These are phyloP conservation scores for Rachicladosporium sp. DNA, from an alignment of 2,329 filamentous ascomycete species.

Conservation along the genomic window DNA sequence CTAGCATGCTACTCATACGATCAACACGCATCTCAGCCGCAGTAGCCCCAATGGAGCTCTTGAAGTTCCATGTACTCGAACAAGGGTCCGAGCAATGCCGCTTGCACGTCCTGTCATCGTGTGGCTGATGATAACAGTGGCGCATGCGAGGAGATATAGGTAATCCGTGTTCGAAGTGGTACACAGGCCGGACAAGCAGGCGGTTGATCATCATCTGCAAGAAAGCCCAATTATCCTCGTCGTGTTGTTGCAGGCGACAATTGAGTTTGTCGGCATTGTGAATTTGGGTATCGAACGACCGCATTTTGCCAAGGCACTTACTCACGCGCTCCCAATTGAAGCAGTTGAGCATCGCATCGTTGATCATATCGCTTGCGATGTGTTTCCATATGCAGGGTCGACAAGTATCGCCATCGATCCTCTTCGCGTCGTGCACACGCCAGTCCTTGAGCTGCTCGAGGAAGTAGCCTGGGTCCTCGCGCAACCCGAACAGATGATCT, in stretches of 20 bases:
- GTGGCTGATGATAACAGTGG: background rate
- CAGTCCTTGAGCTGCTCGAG: slow-evolving; percentile 30
- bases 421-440: slow-evolving; percentile 33
- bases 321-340: slow-evolving; percentile 1
- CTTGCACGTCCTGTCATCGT: background rate
- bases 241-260: slow-evolving; percentile 23
- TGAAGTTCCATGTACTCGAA: no score
- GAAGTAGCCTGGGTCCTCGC: slow-evolving; percentile 50
- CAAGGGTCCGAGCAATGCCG: no score
- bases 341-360: no score
- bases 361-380: no score
- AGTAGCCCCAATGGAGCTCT: no score
- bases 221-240: slow-evolving; percentile 29
- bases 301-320: slow-evolving; percentile 8
- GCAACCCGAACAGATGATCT: slow-evolving; percentile 43
- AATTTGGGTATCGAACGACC: slow-evolving; percentile 25
- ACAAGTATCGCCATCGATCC: no score
- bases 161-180: slow-evolving; percentile 6
- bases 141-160: slow-evolving; percentile 13
- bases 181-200: slow-evolving; percentile 6
- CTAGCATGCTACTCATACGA: no score
- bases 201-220: slow-evolving; percentile 20
- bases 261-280: slow-evolving; percentile 25
- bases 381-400: no score
- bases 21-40: no score